Percentiles rank a stretch among this genome's conserved stretches.
Conservation (phyloP, 495 filamentous ascomycete genomes). For the Trichoderma virens region DNA sequence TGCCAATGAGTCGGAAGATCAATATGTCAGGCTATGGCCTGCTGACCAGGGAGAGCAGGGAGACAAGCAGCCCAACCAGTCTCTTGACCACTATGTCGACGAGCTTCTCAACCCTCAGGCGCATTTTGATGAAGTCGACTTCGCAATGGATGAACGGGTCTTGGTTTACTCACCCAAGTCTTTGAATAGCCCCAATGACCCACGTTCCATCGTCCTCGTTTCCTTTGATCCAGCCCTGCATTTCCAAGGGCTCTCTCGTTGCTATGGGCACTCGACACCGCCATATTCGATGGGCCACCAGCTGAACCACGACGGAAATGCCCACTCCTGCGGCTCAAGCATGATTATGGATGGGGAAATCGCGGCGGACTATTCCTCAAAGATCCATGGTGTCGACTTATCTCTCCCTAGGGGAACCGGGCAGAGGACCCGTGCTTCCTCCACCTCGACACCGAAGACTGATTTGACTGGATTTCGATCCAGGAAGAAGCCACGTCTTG, state of each 20-base stretch:
- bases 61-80: not conserved
- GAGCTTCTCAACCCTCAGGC: slow-evolving; percentile 50
- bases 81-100: slow-evolving; percentile 37
- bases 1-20: not conserved
- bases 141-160: slow-evolving; percentile 54
- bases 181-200: not conserved
- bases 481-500: too few relatives aligned
- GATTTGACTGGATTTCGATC: too few relatives aligned
- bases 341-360: too few relatives aligned
- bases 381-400: too few relatives aligned
- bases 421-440: too few relatives aligned
- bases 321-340: too few relatives aligned
- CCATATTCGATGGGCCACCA: not conserved
- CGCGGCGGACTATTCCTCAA: too few relatives aligned
- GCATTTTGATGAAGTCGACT: slow-evolving; percentile 39
- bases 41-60: not conserved
- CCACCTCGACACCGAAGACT: too few relatives aligned
- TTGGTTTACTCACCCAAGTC: slow-evolving; percentile 39
- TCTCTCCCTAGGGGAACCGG: too few relatives aligned
- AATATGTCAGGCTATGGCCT: not conserved
- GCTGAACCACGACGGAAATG: too few relatives aligned
- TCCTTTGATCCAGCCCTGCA: slow-evolving; percentile 51
- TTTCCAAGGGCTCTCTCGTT: slow-evolving; percentile 14
- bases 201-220: slow-evolving; percentile 46
- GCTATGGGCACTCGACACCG: slow-evolving; percentile 15